Base-by-base conservation (phyloP, 768 basidiomycete genomes). In the Cystobasidium onofrii region DNA sequence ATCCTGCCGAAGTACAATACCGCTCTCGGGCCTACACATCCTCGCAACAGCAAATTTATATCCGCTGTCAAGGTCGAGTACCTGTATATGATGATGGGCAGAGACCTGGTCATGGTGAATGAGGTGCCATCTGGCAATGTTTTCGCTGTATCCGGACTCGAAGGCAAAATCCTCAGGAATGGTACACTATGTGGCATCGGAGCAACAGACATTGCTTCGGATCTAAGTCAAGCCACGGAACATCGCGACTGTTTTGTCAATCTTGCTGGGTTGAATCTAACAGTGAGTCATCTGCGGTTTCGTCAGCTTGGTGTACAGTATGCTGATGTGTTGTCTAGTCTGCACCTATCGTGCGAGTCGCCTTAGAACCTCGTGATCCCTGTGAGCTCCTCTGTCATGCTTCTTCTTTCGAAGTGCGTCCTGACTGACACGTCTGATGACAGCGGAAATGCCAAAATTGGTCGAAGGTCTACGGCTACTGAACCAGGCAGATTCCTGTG, bases 51-150 rank as follows among this genome's bases (percentile, higher is more conserved):
- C 17, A 86, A 86, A 75, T 85, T 89, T 78, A 77, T 93, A 52
- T 79, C 77, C 1, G 81, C 83, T 10, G 84, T 88, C 27, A 84
- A 83, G n/a, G 86, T 94, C 17, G 86, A 87, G 73, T 88, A 87
- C 6, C 81, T 99, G 64, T 99, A 97, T 81, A 86, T 90, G 62
- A 97, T 99, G 92, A 98, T 99, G 96, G 96, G 96, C 1, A 83
- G 91, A 52, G 94, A 97, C 79, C 84, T 99, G n/a, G 87, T 91
- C 0, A 84, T 88, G 0, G 91, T 95, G 1, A 84, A 90, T 25
- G 84, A 84, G 74, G 93, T 98, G 0, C 86, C 86, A 34, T 93
- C 96, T 0, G 96, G 96, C 9, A 94, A 95, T 79, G 90, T 94
- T 3, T 98, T 97, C 76, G 96, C 94, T 1, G 87, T 97, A 75